These are phyloP conservation scores for Cutaneotrichosporon sp. DNA, from an alignment of 1,284 basidiomycete species.

Conservation along the genomic window DNA sequence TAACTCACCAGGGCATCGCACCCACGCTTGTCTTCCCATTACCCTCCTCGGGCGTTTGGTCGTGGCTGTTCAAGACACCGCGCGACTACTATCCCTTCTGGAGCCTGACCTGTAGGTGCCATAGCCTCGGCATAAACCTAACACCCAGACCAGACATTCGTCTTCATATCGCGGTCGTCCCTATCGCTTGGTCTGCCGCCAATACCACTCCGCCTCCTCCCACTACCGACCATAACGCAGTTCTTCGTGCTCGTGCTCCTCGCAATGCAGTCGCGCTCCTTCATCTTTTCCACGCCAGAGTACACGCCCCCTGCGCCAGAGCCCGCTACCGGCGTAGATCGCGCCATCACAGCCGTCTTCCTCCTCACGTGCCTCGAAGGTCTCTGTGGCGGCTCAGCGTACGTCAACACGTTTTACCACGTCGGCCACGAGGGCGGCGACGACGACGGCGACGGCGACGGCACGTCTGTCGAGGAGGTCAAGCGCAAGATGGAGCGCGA, in stretches of 20 bases:
- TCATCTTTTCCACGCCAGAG: constrained; percentile 37
- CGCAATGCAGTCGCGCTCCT: constrained; percentile 47
- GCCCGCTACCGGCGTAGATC: constrained; percentile 33
- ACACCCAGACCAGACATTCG: constrained; percentile 68
- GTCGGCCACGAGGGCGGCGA: constrained; percentile 62
- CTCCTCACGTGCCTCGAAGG: constrained; percentile 76
- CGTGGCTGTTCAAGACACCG: constrained; percentile 73
- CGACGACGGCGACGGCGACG: constrained; percentile 49
- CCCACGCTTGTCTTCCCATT: constrained; percentile 88
- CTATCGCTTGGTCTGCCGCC: constrained; percentile 82
- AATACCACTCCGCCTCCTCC: constrained; percentile 64
- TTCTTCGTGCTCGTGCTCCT: constrained; percentile 57
- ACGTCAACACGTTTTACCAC: constrained; percentile 82
- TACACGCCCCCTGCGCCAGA: constrained; percentile 26
- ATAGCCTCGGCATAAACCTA: neutral
- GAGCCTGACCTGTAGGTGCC: constrained; percentile 47
- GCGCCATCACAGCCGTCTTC: constrained; percentile 64
- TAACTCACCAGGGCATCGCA: constrained; percentile 62
- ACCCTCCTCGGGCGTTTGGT: constrained; percentile 61
- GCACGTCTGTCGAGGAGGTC: constrained; percentile 37
- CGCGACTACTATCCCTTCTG: constrained; percentile 93
- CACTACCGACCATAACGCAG: constrained; percentile 54
- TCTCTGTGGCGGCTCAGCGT: constrained; percentile 84
- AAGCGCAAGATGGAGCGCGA: constrained; percentile 58
- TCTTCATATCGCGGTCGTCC: constrained; percentile 90